Evolutionary conservation across 441 rosid genomes (phyloP), one percentile per base, ranked within the genome.

Genomic region (Theobroma grandiflorum): DNA sequence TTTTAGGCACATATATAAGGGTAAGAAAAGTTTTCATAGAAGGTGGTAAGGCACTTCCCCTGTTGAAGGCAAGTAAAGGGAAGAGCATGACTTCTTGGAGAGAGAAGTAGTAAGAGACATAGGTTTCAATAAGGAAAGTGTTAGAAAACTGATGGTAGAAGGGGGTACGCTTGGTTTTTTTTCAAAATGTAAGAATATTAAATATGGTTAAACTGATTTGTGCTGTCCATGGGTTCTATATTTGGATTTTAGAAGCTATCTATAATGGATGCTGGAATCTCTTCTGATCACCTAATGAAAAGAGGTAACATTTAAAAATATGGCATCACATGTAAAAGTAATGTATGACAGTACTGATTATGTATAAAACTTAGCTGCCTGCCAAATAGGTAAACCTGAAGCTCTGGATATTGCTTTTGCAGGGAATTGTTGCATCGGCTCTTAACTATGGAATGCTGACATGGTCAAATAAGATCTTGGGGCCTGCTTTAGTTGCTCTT

Each of bases 381-480:
- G 40, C 52, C 4, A 38, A 73, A 57, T 55, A 40, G 38, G 38
- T n/a, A 37, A 52, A 52, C 50, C 49, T 66, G 35, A 66, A 71
- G 43, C 35, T 42, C 57, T 42, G 43, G 33, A 68, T 38, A 45
- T 63, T 57, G 43, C 66, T 63, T 81, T 67, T 38, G 67, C 88
- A 95, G 98, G 98, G 99, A 80, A 82, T 87, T 81, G 84, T 93
- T 73, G 97, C 98, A 47, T 95, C 99, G 79, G 99, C 99, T 35
- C 79, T 97, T 57, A 95, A 92, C 86, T 97, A 89, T 85, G 98
- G 95, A 73, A 88, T 97, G 26, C 69, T 97, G 73, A 95, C 99
- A 20, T 97, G 99, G 99, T 97, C 95, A 71, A 97, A 97, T 84
- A 97, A 97, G 89, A 94, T 94, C 65, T 81, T 97, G 81, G 99